Percentiles rank a stretch among this genome's conserved stretches.
Evolutionary conservation across 139 green algal genomes (phyloP).

Genomic region (Spirogloea muscicola): DNA sequence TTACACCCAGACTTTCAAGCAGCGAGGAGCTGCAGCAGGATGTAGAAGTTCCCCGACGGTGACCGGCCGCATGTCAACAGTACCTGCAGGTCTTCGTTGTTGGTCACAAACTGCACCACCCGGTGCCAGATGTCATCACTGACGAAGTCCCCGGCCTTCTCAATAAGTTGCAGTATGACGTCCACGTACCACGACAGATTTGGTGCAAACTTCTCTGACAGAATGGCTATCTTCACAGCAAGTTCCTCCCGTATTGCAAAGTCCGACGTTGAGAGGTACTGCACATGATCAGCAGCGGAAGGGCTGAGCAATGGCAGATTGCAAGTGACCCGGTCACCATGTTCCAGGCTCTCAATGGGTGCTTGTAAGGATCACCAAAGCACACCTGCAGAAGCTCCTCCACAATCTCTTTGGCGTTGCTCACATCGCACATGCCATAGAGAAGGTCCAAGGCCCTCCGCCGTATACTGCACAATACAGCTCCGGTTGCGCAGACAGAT

Average conservation of each 20-base stretch:
- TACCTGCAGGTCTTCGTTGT: slow-evolving; percentile 79
- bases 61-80: too few species aligned
- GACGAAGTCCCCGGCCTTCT: slow-evolving; percentile 86
- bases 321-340: too few species aligned
- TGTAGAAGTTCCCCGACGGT: too few species aligned
- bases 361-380: not conserved
- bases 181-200: slow-evolving; percentile 80
- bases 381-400: slow-evolving; percentile 59
- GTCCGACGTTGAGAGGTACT: slow-evolving; percentile 79
- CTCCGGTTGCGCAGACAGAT: too few species aligned
- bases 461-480: slow-evolving; percentile 73
- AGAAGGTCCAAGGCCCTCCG: slow-evolving; percentile 86
- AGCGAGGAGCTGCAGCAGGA: too few species aligned
- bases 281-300: slow-evolving; percentile 8
- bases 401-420: slow-evolving; percentile 69
- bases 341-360: too few species aligned
- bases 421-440: slow-evolving; percentile 72
- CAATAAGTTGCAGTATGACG: slow-evolving; percentile 81
- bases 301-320: too few species aligned
- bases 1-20: too few species aligned
- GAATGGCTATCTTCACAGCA: slow-evolving; percentile 91
- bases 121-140: slow-evolving; percentile 93
- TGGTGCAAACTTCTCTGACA: slow-evolving; percentile 86
- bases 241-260: slow-evolving; percentile 93
- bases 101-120: slow-evolving; percentile 93